Percentiles rank a stretch among this genome's conserved stretches.
phyloP scores from a whole-genome alignment of 2,329 filamentous ascomycete genomes.

The Fusarium praegraminearum region DNA sequence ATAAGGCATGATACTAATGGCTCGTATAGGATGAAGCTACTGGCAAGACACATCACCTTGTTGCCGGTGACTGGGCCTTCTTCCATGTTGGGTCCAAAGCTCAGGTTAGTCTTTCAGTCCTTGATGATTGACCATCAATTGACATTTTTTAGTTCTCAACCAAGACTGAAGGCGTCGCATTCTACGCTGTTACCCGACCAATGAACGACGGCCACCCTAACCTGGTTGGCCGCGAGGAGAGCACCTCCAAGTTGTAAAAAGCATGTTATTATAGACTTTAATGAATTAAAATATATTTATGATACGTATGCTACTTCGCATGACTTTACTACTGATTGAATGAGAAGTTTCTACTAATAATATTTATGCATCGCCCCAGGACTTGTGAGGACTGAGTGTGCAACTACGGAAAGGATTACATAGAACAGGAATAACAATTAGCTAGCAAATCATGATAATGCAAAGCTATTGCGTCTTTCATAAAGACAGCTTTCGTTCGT shows the following conservation, averaged over 20 bases:
- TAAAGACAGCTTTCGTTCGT: neutral
- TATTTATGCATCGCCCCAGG: rapidly evolving
- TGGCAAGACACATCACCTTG: constrained; percentile 34
- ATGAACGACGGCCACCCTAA: constrained; percentile 10
- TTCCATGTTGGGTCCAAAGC: constrained; percentile 38
- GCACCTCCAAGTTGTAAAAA: constrained; percentile 23
- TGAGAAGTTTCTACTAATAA: neutral
- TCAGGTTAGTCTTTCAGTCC: neutral
- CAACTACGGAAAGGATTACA: too few species aligned
- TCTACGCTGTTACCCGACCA: constrained; percentile 34
- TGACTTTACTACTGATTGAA: neutral
- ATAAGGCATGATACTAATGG: neutral
- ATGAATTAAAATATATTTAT: neutral
- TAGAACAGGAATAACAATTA: too few species aligned
- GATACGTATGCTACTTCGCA: rapidly evolving
- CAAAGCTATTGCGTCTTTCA: too few species aligned
- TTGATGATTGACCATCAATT: rapidly evolving
- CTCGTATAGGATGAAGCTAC: constrained; percentile 26
- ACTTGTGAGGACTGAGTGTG: too few species aligned
- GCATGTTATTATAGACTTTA: neutral
- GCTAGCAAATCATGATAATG: too few species aligned
- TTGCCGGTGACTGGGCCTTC: constrained; percentile 39
- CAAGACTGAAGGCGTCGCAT: constrained; percentile 22
- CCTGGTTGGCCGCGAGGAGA: constrained; percentile 16
- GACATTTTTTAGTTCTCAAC: constrained; percentile 22